Base-by-base conservation (phyloP, 2,329 filamentous ascomycete genomes). In the Neopestalotiopsis sp. region DNA sequence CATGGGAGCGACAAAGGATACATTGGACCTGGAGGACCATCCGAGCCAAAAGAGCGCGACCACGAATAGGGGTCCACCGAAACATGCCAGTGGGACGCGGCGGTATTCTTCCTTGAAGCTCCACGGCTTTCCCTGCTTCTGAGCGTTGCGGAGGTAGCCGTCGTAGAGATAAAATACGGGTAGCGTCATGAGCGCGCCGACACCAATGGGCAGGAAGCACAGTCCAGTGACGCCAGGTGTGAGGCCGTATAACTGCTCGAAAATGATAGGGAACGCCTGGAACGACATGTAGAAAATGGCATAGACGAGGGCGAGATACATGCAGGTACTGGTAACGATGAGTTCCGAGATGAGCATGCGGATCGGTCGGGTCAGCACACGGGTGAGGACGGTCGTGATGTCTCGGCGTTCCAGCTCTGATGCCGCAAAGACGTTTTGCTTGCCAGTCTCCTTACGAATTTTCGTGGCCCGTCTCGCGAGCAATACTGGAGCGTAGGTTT, bases 331-430 rank as follows among this genome's bases (percentile, higher is more conserved):
- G 30, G 90, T 84, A 7, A 95, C 92, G 64, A 95, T 92, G 63
- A 91, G 90, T 76, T 96, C 93, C 58, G 86, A 90, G 65, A 87
- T 59, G 40, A 92, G 83, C 93, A 95, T 95, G 32, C 90, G 85
- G 5, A 94, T 78, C 0, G 93, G 93, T 0, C 93, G 83, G 1
- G 90, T 91, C 49, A 95, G 81, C 0, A 94, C 90, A n/a, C 92
- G 88, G 1, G 86, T 89, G n/a, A 90, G 77, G 66, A 93, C 85
- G 72, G 92, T 86, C 45, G 81, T 84, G 57, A 87, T 65, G 69
- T 89, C 79, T 34, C 86, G 84, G 66, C 85, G 82, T 74, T 93
- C 89, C 28, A 93, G 79, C 75, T 94, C 91, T 64, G 88, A 84
- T 0, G 88, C 87, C 1, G 92, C 87, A 65, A 89, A 81, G 65